These are phyloP conservation scores for Psidium friedrichsthalianum DNA, from an alignment of 345 rosid genomes.

Conservation along the genomic window DNA sequence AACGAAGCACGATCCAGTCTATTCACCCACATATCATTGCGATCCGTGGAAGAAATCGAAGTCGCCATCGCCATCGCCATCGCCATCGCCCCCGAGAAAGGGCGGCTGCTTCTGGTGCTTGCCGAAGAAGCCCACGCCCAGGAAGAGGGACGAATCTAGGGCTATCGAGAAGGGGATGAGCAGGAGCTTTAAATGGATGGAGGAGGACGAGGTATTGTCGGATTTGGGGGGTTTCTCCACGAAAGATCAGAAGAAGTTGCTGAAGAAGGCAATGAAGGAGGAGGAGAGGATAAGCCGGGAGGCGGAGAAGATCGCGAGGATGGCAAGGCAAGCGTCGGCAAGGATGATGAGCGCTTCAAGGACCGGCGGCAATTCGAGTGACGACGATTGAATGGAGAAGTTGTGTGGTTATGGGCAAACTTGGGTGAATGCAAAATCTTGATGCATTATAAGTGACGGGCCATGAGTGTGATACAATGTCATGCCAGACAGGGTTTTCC, in stretches of 20 bases:
- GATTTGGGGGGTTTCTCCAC: conserved; percentile 40
- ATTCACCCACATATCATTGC: conserved; percentile 5
- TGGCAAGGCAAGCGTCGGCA: conserved; percentile 56
- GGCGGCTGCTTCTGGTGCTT: conserved; percentile 63
- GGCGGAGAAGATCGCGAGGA: conserved; percentile 56
- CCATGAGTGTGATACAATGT: background rate
- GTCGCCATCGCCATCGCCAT: conserved; percentile 2
- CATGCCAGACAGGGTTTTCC: background rate
- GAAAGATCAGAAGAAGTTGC: conserved; percentile 40
- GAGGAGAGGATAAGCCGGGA: conserved; percentile 50
- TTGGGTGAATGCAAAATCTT: background rate
- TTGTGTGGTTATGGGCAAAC: background rate
- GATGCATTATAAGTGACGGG: background rate
- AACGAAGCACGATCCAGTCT: background rate
- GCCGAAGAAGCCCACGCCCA: conserved; percentile 20
- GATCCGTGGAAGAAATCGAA: conserved; percentile 7
- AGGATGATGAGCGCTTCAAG: conserved; percentile 8
- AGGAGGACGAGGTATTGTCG: conserved; percentile 26
- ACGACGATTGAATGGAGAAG: background rate
- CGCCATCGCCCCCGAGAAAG: conserved; percentile 43
- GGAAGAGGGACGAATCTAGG: conserved; percentile 13
- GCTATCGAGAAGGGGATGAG: conserved; percentile 5
- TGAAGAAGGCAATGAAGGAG: conserved; percentile 55
- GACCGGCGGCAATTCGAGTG: background rate
- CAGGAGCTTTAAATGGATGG: conserved; percentile 20